Conservation (phyloP, 1,284 basidiomycete genomes). For the Phlebopus sp. region DNA sequence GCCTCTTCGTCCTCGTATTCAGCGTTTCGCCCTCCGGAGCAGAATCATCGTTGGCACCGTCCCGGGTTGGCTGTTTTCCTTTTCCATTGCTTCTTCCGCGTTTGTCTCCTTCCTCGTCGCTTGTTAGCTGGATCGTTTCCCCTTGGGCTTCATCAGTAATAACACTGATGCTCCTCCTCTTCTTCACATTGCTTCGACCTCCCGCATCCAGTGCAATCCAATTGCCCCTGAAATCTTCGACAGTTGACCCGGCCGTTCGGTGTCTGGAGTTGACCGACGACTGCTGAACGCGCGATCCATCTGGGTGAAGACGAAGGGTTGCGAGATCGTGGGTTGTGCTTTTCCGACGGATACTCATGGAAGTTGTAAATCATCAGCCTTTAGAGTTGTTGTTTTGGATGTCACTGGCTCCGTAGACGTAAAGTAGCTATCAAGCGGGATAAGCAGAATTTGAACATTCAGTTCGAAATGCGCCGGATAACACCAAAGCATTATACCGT, state of each 20-base stretch:
- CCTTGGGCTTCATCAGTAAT: conserved; percentile 19
- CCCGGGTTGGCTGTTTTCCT: conserved; percentile 25
- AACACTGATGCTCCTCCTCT: conserved; percentile 19
- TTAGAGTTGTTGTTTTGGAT: background rate
- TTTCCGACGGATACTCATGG: conserved; percentile 44
- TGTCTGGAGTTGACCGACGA: conserved; percentile 31
- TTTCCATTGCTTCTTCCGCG: conserved; percentile 12
- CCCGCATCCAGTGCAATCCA: conserved; percentile 38
- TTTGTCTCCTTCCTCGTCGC: conserved; percentile 11
- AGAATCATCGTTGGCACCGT: conserved; percentile 7
- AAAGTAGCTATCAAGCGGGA: too few species aligned
- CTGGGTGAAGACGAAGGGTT: conserved; percentile 55
- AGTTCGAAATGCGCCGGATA: background rate
- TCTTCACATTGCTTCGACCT: conserved; percentile 38
- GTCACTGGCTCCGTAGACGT: background rate
- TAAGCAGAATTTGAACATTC: background rate
- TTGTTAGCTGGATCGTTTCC: conserved; percentile 22
- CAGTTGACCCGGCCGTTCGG: conserved; percentile 28
- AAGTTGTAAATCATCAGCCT: background rate
- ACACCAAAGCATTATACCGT: background rate
- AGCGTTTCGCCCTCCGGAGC: conserved; percentile 6
- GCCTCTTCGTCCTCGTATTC: conserved; percentile 33
- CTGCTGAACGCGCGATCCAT: conserved; percentile 55
- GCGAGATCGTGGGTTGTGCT: conserved; percentile 60
- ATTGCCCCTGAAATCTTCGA: conserved; percentile 32